Evolutionary conservation across 805 yeast species (phyloP).

Genomic region (Myxozyma lipomycoides): DNA sequence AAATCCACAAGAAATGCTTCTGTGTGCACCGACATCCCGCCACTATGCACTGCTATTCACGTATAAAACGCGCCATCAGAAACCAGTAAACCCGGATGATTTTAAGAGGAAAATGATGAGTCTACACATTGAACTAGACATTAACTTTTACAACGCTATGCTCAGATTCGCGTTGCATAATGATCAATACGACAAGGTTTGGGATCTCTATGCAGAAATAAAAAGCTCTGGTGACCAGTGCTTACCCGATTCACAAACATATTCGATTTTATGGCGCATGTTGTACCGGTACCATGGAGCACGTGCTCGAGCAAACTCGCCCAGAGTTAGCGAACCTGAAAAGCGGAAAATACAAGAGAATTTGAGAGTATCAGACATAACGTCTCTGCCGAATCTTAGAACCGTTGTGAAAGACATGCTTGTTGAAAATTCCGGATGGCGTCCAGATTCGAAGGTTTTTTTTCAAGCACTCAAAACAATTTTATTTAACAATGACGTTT

Average conservation of each 20-base stretch:
- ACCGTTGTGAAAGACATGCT: conserved; percentile 6
- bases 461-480: conserved; percentile 6
- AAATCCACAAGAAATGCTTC: too few species aligned
- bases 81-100: background rate
- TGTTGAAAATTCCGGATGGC: conserved; percentile 5
- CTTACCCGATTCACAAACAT: conserved; percentile 15
- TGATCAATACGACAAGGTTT: conserved; percentile 1
- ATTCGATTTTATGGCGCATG: conserved; percentile 14
- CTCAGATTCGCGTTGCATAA: conserved; percentile 12
- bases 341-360: background rate
- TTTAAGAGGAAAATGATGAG: conserved; percentile 14
- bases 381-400: conserved; percentile 2
- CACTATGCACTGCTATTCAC: conserved; percentile 21
- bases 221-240: background rate
- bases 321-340: background rate
- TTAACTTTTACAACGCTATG: conserved; percentile 10
- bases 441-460: conserved; percentile 2
- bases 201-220: conserved; percentile 3
- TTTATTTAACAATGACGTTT: conserved; percentile 6
- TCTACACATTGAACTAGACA: conserved; percentile 9
- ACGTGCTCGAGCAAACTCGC: background rate
- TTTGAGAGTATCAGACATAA: background rate
- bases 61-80: conserved; percentile 15
- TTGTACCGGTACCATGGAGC: conserved; percentile 6
- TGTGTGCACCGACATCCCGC: conserved; percentile 13